A percentile compares a stretch with the other conserved stretches of the same genome.
phyloP scores from a whole-genome alignment of 2,329 filamentous ascomycete species.

The Monilinia aucupariae region DNA sequence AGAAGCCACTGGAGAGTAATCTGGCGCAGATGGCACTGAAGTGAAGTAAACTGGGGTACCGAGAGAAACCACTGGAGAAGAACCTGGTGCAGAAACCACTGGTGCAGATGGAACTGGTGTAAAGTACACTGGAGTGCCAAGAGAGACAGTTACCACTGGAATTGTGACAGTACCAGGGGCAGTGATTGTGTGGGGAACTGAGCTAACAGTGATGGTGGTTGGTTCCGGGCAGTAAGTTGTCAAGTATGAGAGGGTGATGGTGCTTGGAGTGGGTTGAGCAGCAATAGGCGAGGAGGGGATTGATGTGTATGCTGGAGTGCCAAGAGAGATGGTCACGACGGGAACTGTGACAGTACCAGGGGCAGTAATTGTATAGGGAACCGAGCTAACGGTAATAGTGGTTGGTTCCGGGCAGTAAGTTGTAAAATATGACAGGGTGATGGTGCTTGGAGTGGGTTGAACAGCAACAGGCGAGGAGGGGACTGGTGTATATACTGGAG shows the following conservation, averaged over 20 bases:
- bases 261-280: slow-evolving; percentile 8
- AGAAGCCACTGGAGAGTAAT: too few species aligned
- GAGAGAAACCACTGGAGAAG: too few species aligned
- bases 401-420: slow-evolving; percentile 18
- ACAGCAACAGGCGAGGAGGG: background rate
- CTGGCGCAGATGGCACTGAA: too few species aligned
- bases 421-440: slow-evolving; percentile 8
- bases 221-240: slow-evolving; percentile 17
- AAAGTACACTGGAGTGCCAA: slow-evolving; percentile 5
- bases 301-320: slow-evolving; percentile 1
- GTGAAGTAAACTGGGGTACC: too few species aligned
- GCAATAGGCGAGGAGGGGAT: background rate
- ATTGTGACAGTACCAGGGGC: slow-evolving; percentile 21
- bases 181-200: slow-evolving; percentile 23
- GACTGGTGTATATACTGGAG: background rate
- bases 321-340: slow-evolving; percentile 18
- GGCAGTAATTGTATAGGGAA: slow-evolving; percentile 23
- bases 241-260: slow-evolving; percentile 8
- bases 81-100: background rate
- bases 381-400: slow-evolving; percentile 21
- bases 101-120: background rate
- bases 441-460: slow-evolving; percentile 13
- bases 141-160: slow-evolving; percentile 20
- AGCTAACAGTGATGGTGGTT: slow-evolving; percentile 22
- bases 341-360: slow-evolving; percentile 21